Percentiles rank a stretch among this genome's conserved stretches.
These are phyloP conservation scores for Diaporthe citri DNA, from an alignment of 2,329 filamentous ascomycete species.

Conservation along the genomic window DNA sequence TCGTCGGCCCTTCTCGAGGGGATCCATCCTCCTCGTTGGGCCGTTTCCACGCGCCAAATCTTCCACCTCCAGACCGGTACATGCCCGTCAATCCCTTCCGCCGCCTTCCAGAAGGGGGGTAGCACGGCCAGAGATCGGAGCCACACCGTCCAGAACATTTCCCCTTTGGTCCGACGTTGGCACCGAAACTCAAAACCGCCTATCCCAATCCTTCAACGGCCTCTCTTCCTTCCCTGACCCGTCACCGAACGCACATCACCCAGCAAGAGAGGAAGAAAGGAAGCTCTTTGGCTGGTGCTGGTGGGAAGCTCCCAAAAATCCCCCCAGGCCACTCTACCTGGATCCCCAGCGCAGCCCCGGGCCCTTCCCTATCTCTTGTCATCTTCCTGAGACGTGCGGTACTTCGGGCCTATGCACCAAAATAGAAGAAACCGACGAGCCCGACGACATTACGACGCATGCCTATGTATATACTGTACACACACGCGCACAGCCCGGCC, in stretches of 20 bases:
- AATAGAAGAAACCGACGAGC: slow-evolving; percentile 16
- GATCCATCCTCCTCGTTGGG: neutral
- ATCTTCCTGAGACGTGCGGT: slow-evolving; percentile 24
- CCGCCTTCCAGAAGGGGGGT: slow-evolving; percentile 21
- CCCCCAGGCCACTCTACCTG: slow-evolving; percentile 5
- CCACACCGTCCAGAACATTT: slow-evolving; percentile 25
- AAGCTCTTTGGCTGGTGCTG: neutral
- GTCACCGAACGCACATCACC: neutral
- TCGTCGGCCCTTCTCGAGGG: neutral
- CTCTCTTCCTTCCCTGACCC: neutral
- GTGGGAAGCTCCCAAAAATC: neutral
- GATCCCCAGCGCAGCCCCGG: neutral
- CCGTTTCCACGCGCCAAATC: neutral
- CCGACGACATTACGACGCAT: neutral
- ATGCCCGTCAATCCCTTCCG: slow-evolving; percentile 18
- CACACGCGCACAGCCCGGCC: neutral
- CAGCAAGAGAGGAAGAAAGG: neutral
- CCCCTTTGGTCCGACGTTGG: slow-evolving; percentile 6
- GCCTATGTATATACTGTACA: too few species aligned
- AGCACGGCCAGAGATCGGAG: neutral
- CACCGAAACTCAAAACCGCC: neutral
- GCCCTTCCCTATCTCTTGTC: neutral
- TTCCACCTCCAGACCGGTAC: slow-evolving; percentile 21
- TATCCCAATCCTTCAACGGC: neutral
- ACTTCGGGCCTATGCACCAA: slow-evolving; percentile 8